These are phyloP conservation scores for Pythium folliculosum DNA, from an alignment of 352 stramenopile genomes.

Conservation along the genomic window DNA sequence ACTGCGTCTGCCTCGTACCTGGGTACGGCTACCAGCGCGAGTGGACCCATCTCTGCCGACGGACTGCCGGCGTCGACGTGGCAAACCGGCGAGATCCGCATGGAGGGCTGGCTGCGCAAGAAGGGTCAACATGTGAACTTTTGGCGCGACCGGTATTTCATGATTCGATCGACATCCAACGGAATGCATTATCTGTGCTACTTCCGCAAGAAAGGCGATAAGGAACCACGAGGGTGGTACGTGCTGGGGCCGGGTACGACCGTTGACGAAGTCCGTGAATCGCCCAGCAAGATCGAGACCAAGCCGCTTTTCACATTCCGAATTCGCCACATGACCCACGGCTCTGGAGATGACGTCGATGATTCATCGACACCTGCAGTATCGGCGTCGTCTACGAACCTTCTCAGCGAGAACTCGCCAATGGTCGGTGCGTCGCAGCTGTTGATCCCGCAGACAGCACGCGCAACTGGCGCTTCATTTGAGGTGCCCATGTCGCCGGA, in stretches of 20 bases:
- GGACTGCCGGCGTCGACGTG: constrained; percentile 14
- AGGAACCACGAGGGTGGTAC: constrained; percentile 82
- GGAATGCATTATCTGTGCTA: constrained; percentile 84
- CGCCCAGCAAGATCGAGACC: constrained; percentile 85
- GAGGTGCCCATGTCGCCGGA: constrained; percentile 35
- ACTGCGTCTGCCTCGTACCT: constrained; percentile 22
- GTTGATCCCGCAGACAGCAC: constrained; percentile 26
- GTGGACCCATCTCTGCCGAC: constrained; percentile 6
- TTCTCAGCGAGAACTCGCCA: constrained; percentile 34
- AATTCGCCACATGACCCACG: constrained; percentile 67
- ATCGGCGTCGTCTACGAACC: constrained; percentile 17
- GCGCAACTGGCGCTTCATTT: constrained; percentile 14
- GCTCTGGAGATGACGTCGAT: constrained; percentile 53
- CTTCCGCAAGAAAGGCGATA: constrained; percentile 84
- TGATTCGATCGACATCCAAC: constrained; percentile 82
- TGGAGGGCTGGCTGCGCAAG: constrained; percentile 87
- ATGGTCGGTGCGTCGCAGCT: constrained; percentile 28
- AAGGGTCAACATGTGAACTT: constrained; percentile 87
- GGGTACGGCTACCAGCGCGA: background rate
- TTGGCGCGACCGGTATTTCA: constrained; percentile 87
- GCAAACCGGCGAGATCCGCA: constrained; percentile 69
- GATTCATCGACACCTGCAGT: constrained; percentile 21
- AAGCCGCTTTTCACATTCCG: constrained; percentile 87
- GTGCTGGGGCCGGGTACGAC: constrained; percentile 76
- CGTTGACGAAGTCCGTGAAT: constrained; percentile 84